A percentile compares a stretch with the other conserved stretches of the same genome.
phyloP scores from a whole-genome alignment of 106 monocot genomes.

The Ottelia alismoides region DNA sequence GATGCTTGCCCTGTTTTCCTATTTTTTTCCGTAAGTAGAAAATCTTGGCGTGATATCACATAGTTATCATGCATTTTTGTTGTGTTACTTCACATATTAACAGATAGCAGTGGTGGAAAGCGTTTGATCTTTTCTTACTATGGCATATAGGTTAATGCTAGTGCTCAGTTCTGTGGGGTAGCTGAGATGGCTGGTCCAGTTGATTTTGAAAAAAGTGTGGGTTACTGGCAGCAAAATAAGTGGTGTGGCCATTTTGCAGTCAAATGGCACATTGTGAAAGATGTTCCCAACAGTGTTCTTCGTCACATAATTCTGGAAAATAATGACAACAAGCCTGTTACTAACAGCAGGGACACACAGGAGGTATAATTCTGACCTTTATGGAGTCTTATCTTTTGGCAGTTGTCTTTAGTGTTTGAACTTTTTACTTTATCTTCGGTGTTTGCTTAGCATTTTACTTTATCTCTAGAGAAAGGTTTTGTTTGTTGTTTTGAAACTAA shows the following conservation, averaged over 20 bases:
- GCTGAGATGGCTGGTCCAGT: conserved; percentile 92
- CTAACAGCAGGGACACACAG: conserved; percentile 94
- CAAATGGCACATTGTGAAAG: conserved; percentile 82
- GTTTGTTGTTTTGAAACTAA: too few relatives aligned
- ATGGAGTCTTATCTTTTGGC: too few relatives aligned
- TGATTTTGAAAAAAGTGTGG: conserved; percentile 88
- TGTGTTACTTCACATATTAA: background rate
- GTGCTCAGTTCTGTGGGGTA: conserved; percentile 86
- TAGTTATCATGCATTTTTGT: background rate
- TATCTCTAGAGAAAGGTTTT: too few relatives aligned
- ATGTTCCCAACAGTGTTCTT: conserved; percentile 79
- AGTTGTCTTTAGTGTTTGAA: too few relatives aligned
- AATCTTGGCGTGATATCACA: background rate
- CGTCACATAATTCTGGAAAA: conserved; percentile 86
- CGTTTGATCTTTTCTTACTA: background rate
- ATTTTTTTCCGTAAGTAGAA: conserved; percentile 76
- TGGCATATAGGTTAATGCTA: conserved; percentile 42
- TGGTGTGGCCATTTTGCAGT: conserved; percentile 87
- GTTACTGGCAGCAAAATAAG: conserved; percentile 92
- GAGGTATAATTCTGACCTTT: conserved; percentile 55
- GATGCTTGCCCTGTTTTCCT: conserved; percentile 59
- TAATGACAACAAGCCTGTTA: conserved; percentile 92
- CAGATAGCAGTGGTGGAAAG: background rate
- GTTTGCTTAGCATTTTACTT: too few relatives aligned
- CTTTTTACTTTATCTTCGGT: too few relatives aligned